Conservation (phyloP, 1,284 basidiomycete genomes). For the Rhodotorula glutinis region DNA sequence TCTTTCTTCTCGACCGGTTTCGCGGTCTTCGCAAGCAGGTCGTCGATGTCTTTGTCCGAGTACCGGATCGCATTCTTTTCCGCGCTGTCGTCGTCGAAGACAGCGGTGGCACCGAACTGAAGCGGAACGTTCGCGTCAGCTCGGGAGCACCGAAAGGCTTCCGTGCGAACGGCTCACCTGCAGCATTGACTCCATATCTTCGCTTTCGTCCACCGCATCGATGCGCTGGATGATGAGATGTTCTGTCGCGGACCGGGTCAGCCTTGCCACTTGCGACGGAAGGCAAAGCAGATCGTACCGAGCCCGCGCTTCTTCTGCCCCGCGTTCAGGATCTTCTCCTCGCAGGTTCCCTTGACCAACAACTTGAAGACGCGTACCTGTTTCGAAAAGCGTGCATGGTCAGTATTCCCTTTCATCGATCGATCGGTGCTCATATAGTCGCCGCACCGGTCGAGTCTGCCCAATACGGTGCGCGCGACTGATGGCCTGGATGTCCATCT, state of each 20-base stretch:
- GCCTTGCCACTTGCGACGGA: background rate
- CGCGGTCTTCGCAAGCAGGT: constrained; percentile 44
- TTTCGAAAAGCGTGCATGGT: background rate
- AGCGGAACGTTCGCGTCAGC: background rate
- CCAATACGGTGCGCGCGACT: constrained; percentile 50
- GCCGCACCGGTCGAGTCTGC: constrained; percentile 40
- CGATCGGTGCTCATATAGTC: background rate
- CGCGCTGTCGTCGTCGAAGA: constrained; percentile 45
- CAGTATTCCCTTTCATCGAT: too few relatives aligned
- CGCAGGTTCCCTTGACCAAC: constrained; percentile 49
- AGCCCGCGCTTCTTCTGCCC: constrained; percentile 42
- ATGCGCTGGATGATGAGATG: constrained; percentile 47
- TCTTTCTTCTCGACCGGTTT: constrained; percentile 27
- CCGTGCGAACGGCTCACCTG: constrained; percentile 9
- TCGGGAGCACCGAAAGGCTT: too few relatives aligned
- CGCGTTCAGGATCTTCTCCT: constrained; percentile 45
- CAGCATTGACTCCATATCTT: constrained; percentile 46
- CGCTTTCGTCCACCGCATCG: constrained; percentile 37
- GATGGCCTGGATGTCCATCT: constrained; percentile 50
- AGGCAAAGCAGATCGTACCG: constrained; percentile 19
- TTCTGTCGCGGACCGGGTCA: constrained; percentile 21
- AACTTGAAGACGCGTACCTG: constrained; percentile 50
- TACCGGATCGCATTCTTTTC: constrained; percentile 45
- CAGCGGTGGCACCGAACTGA: constrained; percentile 46
- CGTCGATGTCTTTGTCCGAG: constrained; percentile 46